A percentile compares a stretch with the other conserved stretches of the same genome.
Conservation (phyloP, 2,329 filamentous ascomycete genomes). For the Xylogone sp. region DNA sequence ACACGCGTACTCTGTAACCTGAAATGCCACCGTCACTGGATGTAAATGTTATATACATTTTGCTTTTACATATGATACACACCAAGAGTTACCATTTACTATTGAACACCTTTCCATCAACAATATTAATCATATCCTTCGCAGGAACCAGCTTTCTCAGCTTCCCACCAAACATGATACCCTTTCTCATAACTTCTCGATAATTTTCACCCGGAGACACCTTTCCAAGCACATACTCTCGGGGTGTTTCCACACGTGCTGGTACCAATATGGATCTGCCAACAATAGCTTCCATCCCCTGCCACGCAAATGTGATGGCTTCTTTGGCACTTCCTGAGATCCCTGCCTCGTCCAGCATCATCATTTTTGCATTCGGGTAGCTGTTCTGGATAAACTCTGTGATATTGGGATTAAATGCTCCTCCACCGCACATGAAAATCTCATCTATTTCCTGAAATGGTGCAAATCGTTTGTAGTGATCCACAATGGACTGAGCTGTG, state of each 20-base stretch:
- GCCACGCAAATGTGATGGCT: slow-evolving; percentile 56
- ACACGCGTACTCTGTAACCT: too few species aligned
- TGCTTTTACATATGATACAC: too few species aligned
- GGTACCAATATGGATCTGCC: slow-evolving; percentile 52
- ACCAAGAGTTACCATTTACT: slow-evolving; percentile 38
- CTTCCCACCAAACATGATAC: slow-evolving; percentile 45
- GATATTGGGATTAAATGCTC: slow-evolving; percentile 56
- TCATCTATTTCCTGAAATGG: slow-evolving; percentile 45
- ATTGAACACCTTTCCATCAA: slow-evolving; percentile 42
- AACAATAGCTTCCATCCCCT: slow-evolving; percentile 55
- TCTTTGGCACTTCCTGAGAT: slow-evolving; percentile 56
- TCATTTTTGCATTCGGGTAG: slow-evolving; percentile 45
- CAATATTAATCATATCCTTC: slow-evolving; percentile 46
- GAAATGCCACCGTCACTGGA: too few species aligned
- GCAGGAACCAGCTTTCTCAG: slow-evolving; percentile 41
- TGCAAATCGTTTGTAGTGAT: slow-evolving; percentile 43
- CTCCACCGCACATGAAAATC: slow-evolving; percentile 59
- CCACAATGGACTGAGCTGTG: slow-evolving; percentile 54
- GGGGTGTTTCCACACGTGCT: slow-evolving; percentile 47
- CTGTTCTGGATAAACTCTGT: slow-evolving; percentile 44
- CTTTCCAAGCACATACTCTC: slow-evolving; percentile 50
- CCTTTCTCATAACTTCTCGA: slow-evolving; percentile 47
- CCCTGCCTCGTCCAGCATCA: slow-evolving; percentile 54
- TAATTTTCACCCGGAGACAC: slow-evolving; percentile 52
- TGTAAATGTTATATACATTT: too few species aligned